phyloP scores from a whole-genome alignment of 495 filamentous ascomycete species.

The Parmelia sp. region DNA sequence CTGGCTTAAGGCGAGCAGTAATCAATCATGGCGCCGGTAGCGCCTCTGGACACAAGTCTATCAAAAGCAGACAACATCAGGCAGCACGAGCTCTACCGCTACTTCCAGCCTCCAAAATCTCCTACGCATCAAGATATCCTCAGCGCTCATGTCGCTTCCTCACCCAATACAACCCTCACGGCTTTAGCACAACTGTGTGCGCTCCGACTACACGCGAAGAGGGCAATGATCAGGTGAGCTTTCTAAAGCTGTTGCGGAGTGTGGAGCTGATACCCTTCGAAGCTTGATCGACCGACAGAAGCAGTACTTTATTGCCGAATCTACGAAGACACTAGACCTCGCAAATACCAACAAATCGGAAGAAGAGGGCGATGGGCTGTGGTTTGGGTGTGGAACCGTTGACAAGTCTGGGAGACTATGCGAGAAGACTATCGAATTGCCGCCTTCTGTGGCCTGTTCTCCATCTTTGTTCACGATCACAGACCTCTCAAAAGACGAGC shows the following conservation, averaged over 20 bases:
- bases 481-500: constrained; percentile 38
- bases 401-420: constrained; percentile 44
- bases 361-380: constrained; percentile 37
- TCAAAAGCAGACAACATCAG: constrained; percentile 23
- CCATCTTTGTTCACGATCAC: constrained; percentile 26
- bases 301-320: constrained; percentile 53
- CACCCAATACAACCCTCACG: constrained; percentile 35
- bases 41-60: constrained; percentile 1
- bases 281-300: constrained; percentile 36
- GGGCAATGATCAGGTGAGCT: constrained; percentile 41
- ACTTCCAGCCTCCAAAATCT: constrained; percentile 36
- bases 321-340: constrained; percentile 39
- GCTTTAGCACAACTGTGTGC: constrained; percentile 48
- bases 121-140: background rate
- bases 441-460: background rate
- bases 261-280: constrained; percentile 11
- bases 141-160: constrained; percentile 12
- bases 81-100: constrained; percentile 43
- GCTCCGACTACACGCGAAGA: constrained; percentile 42
- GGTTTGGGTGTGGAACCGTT: constrained; percentile 39
- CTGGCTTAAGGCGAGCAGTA: background rate
- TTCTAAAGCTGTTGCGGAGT: background rate
- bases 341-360: constrained; percentile 33
- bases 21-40: constrained; percentile 5
- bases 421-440: constrained; percentile 29